These are phyloP conservation scores for Mycena metata DNA, from an alignment of 768 basidiomycete species.

Conservation along the genomic window DNA sequence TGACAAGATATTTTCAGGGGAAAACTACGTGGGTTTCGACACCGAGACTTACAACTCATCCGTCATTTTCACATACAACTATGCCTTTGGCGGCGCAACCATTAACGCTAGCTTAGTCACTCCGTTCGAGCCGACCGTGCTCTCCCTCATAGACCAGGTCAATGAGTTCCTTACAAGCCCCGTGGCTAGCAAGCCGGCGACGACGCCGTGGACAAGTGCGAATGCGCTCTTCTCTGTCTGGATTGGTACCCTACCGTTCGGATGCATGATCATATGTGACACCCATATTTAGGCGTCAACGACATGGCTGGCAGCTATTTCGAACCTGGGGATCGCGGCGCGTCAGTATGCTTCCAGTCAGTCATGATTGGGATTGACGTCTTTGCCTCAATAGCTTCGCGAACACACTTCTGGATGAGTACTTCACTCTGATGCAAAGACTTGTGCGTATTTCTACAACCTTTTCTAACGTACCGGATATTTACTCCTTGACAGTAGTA, in stretches of 20 bases:
- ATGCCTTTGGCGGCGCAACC: conserved; percentile 76
- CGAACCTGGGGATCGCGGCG: conserved; percentile 58
- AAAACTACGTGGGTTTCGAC: conserved; percentile 72
- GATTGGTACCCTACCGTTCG: conserved; percentile 55
- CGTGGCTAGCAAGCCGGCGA: conserved; percentile 61
- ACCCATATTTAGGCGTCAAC: conserved; percentile 60
- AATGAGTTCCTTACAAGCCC: conserved; percentile 65
- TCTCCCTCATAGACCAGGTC: conserved; percentile 72
- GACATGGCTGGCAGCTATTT: conserved; percentile 73
- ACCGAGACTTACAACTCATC: conserved; percentile 68
- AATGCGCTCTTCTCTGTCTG: conserved; percentile 75
- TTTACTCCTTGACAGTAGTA: conserved; percentile 49
- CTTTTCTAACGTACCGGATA: not conserved
- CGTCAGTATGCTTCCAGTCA: conserved; percentile 50
- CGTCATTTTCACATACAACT: conserved; percentile 71
- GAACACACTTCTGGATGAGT: conserved; percentile 60
- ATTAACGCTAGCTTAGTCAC: conserved; percentile 70
- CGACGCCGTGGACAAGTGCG: conserved; percentile 67
- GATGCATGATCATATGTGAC: no score
- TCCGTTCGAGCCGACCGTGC: conserved; percentile 66
- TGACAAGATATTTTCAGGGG: conserved; percentile 47
- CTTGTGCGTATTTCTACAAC: conserved; percentile 54
- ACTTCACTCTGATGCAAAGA: conserved; percentile 65
- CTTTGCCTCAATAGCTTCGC: conserved; percentile 53
- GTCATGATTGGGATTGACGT: not conserved